Base-by-base conservation (phyloP, 1,139 yeast genomes). In the Wickerhamomyces sp. region DNA sequence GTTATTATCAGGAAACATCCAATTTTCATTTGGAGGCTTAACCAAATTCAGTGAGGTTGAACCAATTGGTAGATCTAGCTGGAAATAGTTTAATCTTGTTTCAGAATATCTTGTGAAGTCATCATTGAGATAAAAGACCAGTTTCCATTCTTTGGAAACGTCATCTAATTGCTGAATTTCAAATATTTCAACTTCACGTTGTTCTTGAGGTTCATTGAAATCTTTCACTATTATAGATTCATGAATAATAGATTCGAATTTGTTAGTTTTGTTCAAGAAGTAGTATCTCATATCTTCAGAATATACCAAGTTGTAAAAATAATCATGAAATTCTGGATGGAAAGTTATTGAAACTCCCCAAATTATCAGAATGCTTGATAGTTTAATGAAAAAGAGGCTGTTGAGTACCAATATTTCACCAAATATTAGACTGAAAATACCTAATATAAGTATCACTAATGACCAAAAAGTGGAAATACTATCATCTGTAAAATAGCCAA, bases 401-500 rank as follows among this genome's bases (percentile, higher is more conserved):
- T 15, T 4, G 15, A 35, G 15, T 15, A 46, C 67, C 60, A 3
- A 66, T 48, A 3, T 67, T 45, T 48, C 54, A 52, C 31, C 74
- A 73, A 39, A 62, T 53, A 21, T 65, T 44, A 35, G 59, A 49
- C 36, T 67, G 55, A 38, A 64, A 18, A 66, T 39, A 32, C 69
- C 42, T 31, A 60, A 41, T 1, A 56, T 31, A 3, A 68, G 46
- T 10, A 70, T 37, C 0, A 51, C 43, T 19, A 83, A 47, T 49
- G 72, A 76, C 13, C 78, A 65, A 27, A 75, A 63, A 15, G 80
- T 66, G n/a, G 87, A 78, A 4, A 79, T 51, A 35, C 75, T 72
- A 51, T 82, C 90, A 55, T 82, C 78, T 44, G 71, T 70, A 58
- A 81, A 88, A 56, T 74, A 82, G 2, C 85, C 76, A 56, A 81